A percentile compares a stretch with the other conserved stretches of the same genome.
phyloP scores from a whole-genome alignment of 257 asterid genomes.

The Echites panduratus region DNA sequence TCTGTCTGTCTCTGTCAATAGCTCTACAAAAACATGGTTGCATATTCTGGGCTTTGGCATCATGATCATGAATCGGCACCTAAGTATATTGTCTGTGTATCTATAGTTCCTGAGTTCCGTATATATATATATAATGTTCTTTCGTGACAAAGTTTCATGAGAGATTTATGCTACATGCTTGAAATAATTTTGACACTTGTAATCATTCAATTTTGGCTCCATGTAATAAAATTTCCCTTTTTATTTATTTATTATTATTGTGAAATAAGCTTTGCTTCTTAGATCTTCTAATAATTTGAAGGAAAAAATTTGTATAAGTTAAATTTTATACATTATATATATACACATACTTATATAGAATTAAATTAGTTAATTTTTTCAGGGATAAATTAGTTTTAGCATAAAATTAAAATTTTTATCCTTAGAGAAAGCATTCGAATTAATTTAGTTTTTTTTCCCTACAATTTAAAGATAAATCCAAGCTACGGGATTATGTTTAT shows the following conservation, averaged over 20 bases:
- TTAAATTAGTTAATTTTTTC: too few species aligned
- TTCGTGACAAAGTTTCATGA: background rate
- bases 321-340: too few species aligned
- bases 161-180: background rate
- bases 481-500: too few species aligned
- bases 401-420: too few species aligned
- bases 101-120: conserved; percentile 2
- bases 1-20: too few species aligned
- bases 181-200: conserved; percentile 3
- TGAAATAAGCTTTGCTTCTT: background rate
- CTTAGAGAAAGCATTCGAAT: too few species aligned
- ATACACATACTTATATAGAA: too few species aligned
- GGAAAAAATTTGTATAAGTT: too few species aligned
- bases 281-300: background rate
- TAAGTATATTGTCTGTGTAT: background rate
- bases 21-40: background rate
- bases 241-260: background rate
- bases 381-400: too few species aligned
- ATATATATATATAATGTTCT: conserved; percentile 8
- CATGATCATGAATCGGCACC: background rate
- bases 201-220: conserved; percentile 13
- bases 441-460: too few species aligned
- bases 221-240: conserved; percentile 2
- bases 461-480: too few species aligned
- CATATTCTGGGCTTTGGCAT: background rate